Evolutionary conservation across 2,329 filamentous ascomycete genomes (phyloP), one percentile per base, ranked within the genome.

Genomic region (Diaporthe ilicicola): DNA sequence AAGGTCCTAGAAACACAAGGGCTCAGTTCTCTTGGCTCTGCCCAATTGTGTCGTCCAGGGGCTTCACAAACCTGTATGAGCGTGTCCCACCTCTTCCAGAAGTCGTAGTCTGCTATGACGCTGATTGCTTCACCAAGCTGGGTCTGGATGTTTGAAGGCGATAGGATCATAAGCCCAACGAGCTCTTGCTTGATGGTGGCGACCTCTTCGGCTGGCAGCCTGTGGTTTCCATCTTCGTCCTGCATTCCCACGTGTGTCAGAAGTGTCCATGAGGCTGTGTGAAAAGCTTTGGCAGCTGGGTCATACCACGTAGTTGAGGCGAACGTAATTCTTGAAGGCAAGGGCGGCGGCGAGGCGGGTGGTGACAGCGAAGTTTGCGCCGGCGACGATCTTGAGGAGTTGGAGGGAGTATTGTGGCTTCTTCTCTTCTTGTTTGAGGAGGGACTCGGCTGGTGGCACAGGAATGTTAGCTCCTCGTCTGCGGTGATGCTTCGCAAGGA

Each of bases 241-340:
- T 92, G 71, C 24, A 68, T 75, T 72, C 10, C 4, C 53, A 59
- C 27, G 56, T 32, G 54, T 29, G 70, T 74, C 64, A 72, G 46
- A 19, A 19, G 13, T 48, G 27, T 19, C 24, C 70, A 37, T 9
- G 32, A 2, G 2, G 27, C 24, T 10, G 34, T 15, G 22, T 46
- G 44, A 9, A 46, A 10, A 19, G 48, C 12, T 29, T 50, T 17
- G 85, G 34, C 2, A 29, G 53, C 29, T 56, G 39, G n/a, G 32
- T n/a, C 89, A 76, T 83, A 92, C 91, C 76, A 94, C 93, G 90
- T 97, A 99, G 86, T 94, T 96, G 79, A 93, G 90, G 82, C 93
- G 93, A 79, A 99, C 94, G 82, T 97, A 97, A 85, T 99, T 99
- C 84, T 99, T 99, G 89, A 99, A 99, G 85, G 93, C 96, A 72